Evolutionary conservation across 1,284 basidiomycete species (phyloP).

Genomic region (Papiliotrema laurentii): DNA sequence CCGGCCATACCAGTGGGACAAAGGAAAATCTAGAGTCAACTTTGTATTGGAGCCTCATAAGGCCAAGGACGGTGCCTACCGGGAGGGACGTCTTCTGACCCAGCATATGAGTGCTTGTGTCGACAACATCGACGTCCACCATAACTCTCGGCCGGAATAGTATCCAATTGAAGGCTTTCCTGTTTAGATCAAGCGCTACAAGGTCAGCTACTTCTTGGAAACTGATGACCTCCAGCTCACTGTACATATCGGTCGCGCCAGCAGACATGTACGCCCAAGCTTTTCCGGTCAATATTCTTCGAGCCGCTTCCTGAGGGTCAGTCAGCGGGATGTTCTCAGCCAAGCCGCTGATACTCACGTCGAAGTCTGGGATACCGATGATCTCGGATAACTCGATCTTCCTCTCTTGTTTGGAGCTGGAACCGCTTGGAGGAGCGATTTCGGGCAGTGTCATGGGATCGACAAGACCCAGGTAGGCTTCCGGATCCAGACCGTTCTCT

Average conservation of each 20-base stretch:
- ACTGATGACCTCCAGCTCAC: conserved; percentile 18
- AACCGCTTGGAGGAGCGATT: conserved; percentile 10
- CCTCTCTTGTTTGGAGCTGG: conserved; percentile 15
- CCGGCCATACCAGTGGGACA: conserved; percentile 48
- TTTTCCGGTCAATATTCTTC: conserved; percentile 35
- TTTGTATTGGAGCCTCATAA: background rate
- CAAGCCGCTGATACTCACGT: conserved; percentile 22
- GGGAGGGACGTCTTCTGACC: conserved; percentile 40
- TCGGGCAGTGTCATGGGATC: conserved; percentile 27
- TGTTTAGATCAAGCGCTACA: conserved; percentile 39
- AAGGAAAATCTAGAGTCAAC: conserved; percentile 39
- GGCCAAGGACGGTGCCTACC: conserved; percentile 7
- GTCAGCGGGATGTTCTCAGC: too few relatives aligned
- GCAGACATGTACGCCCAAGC: conserved; percentile 48
- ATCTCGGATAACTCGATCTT: conserved; percentile 39
- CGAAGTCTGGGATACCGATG: conserved; percentile 46
- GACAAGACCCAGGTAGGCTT: conserved; percentile 22
- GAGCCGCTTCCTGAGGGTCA: conserved; percentile 32
- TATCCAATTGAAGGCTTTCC: conserved; percentile 40
- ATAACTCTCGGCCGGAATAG: conserved; percentile 47
- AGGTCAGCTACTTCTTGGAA: background rate
- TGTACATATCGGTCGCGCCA: conserved; percentile 46
- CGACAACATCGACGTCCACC: conserved; percentile 39
- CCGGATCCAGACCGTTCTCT: conserved; percentile 36
- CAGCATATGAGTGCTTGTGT: conserved; percentile 40